Percentiles rank a stretch among this genome's conserved stretches.
Evolutionary conservation across 2,329 filamentous ascomycete genomes (phyloP).

Genomic region (Fusarium oligoseptatum): DNA sequence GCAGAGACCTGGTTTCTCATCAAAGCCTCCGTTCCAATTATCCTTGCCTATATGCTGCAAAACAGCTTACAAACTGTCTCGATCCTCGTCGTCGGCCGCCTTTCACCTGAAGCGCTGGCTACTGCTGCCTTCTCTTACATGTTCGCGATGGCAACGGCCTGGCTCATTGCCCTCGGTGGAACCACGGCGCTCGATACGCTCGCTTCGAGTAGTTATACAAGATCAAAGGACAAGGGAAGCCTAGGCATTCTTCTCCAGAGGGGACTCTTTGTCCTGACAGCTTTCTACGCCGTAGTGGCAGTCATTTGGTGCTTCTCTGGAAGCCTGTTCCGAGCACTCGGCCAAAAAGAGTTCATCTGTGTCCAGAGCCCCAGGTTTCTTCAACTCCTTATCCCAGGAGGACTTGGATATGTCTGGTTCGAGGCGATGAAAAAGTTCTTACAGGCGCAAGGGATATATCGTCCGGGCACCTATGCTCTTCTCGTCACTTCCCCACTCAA

Average conservation of each 20-base stretch:
- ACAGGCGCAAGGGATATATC: conserved; percentile 91
- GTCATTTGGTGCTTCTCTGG: conserved; percentile 82
- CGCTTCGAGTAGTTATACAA: conserved; percentile 85
- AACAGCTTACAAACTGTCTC: conserved; percentile 88
- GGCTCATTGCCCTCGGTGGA: conserved; percentile 87
- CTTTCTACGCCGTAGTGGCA: conserved; percentile 80
- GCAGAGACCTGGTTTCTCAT: conserved; percentile 63
- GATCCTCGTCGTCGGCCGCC: conserved; percentile 82
- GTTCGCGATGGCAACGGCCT: conserved; percentile 91
- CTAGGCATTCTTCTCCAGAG: conserved; percentile 84
- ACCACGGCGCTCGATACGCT: conserved; percentile 89
- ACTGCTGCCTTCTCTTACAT: conserved; percentile 91
- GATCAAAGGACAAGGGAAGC: conserved; percentile 81
- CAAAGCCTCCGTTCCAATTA: conserved; percentile 80
- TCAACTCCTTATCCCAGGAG: conserved; percentile 80
- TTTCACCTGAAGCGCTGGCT: conserved; percentile 84
- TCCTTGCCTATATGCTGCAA: conserved; percentile 86
- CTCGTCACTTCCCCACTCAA: conserved; percentile 87
- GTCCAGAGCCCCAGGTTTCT: conserved; percentile 80
- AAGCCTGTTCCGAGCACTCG: conserved; percentile 78
- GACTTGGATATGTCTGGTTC: conserved; percentile 89
- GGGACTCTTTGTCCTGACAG: conserved; percentile 77
- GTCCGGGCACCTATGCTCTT: conserved; percentile 84
- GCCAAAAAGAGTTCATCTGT: conserved; percentile 84
- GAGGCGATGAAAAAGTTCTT: conserved; percentile 89